Percentiles rank a stretch among this genome's conserved stretches.
Evolutionary conservation across 768 basidiomycete genomes (phyloP).

Genomic region (Suillus placidus): DNA sequence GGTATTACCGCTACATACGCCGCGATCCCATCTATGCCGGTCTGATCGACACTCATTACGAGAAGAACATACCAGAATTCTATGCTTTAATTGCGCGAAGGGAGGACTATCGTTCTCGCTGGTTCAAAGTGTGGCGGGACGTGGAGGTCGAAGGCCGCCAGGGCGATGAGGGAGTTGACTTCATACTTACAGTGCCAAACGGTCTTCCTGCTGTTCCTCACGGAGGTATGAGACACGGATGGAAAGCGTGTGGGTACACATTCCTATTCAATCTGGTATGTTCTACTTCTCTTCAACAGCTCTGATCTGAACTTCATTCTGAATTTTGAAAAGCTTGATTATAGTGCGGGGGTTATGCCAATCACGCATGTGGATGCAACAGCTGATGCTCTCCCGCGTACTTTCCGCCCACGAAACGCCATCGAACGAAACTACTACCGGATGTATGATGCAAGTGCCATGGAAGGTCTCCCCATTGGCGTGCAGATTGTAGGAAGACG

Average conservation of each 20-base stretch:
- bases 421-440: constrained; percentile 43
- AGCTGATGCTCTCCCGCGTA: constrained; percentile 33
- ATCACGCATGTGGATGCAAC: constrained; percentile 40
- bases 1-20: constrained; percentile 55
- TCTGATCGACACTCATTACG: constrained; percentile 49
- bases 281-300: background rate
- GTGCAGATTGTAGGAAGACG: constrained; percentile 47
- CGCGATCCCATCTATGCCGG: constrained; percentile 57
- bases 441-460: constrained; percentile 43
- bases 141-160: constrained; percentile 23
- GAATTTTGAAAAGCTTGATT: constrained; percentile 40
- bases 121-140: constrained; percentile 40
- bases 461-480: constrained; percentile 49
- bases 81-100: constrained; percentile 50
- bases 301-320: background rate
- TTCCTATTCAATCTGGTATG: constrained; percentile 69
- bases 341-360: constrained; percentile 48
- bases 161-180: constrained; percentile 55
- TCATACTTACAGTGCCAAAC: constrained; percentile 62
- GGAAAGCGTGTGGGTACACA: constrained; percentile 64
- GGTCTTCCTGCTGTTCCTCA: constrained; percentile 63
- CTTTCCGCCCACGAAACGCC: constrained; percentile 35
- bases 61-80: constrained; percentile 55
- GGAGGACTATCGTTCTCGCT: constrained; percentile 43
- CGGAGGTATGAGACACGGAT: constrained; percentile 52